phyloP scores from a whole-genome alignment of 208 protist species.

The Phytomonas francai region DNA sequence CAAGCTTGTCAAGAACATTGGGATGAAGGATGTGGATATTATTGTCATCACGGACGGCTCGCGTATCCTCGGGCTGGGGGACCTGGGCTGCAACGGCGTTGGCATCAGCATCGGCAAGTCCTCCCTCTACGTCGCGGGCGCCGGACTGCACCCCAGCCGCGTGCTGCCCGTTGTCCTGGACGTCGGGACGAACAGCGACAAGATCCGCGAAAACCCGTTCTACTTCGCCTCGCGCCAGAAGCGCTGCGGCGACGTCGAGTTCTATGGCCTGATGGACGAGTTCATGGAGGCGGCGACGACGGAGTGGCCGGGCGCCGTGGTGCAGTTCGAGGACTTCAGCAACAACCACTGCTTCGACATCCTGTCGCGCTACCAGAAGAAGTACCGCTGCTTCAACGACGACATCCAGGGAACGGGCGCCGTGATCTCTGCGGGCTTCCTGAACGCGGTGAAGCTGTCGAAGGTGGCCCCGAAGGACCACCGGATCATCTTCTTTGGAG shows the following conservation, averaged over 20 bases:
- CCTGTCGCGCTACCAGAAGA: slow-evolving; percentile 89
- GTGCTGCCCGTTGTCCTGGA: slow-evolving; percentile 91
- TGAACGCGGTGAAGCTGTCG: slow-evolving; percentile 78
- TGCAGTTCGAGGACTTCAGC: slow-evolving; percentile 97
- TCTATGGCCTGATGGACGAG: slow-evolving; percentile 90
- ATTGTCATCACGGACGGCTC: no score
- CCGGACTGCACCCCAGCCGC: slow-evolving; percentile 70
- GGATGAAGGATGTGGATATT: no score
- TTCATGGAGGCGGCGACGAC: slow-evolving; percentile 79
- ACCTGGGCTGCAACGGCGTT: slow-evolving; percentile 93
- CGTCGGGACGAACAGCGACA: slow-evolving; percentile 86
- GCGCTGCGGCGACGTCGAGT: slow-evolving; percentile 59
- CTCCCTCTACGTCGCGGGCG: slow-evolving; percentile 88
- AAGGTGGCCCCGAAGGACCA: slow-evolving; percentile 45
- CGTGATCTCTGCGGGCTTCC: slow-evolving; percentile 89
- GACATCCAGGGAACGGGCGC: slow-evolving; percentile 97
- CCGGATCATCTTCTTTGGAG: slow-evolving; percentile 87
- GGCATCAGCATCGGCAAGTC: slow-evolving; percentile 94
- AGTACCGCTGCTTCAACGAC: slow-evolving; percentile 95
- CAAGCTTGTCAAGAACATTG: slow-evolving; percentile 74
- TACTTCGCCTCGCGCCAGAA: slow-evolving; percentile 83
- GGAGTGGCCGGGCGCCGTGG: slow-evolving; percentile 71
- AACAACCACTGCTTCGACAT: slow-evolving; percentile 93
- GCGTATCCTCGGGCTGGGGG: slow-evolving; percentile 93
- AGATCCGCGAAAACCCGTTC: slow-evolving; percentile 55